phyloP scores from a whole-genome alignment of 305 asterid species.

The Rubia occidens region DNA sequence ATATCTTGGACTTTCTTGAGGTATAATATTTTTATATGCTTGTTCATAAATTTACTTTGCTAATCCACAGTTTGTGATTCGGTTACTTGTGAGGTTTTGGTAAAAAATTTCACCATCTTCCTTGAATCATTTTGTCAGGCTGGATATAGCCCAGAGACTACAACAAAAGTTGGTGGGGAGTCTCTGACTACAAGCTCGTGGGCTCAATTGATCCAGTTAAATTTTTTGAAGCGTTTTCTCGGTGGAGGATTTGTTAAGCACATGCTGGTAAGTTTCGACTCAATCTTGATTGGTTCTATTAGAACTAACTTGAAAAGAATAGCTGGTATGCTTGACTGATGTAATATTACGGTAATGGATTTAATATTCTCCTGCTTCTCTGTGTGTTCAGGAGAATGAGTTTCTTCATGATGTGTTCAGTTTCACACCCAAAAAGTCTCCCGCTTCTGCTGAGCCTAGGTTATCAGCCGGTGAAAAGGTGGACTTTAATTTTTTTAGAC shows the following conservation, averaged over 20 bases:
- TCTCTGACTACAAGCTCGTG: constrained; percentile 51
- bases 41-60: not conserved
- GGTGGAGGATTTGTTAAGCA: constrained; percentile 98
- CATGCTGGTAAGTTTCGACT: constrained; percentile 57
- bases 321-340: not conserved
- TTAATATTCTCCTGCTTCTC: constrained; percentile 5
- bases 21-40: constrained; percentile 21
- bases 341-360: not conserved
- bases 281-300: not conserved
- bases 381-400: constrained; percentile 53
- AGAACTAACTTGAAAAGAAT: not conserved
- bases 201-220: constrained; percentile 69
- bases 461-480: constrained; percentile 68
- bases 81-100: not conserved
- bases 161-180: constrained; percentile 72
- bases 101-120: not conserved
- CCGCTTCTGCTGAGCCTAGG: constrained; percentile 38
- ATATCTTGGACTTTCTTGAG: constrained; percentile 77
- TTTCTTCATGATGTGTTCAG: constrained; percentile 83
- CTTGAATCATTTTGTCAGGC: constrained; percentile 29
- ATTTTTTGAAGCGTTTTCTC: constrained; percentile 79
- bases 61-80: not conserved
- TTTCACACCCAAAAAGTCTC: constrained; percentile 49
- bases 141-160: constrained; percentile 59
- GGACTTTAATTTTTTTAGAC: not conserved